A percentile compares a stretch with the other conserved stretches of the same genome.
These are phyloP conservation scores for Umbellularia californica DNA, from an alignment of 164 flowering plant genomes.

Conservation along the genomic window DNA sequence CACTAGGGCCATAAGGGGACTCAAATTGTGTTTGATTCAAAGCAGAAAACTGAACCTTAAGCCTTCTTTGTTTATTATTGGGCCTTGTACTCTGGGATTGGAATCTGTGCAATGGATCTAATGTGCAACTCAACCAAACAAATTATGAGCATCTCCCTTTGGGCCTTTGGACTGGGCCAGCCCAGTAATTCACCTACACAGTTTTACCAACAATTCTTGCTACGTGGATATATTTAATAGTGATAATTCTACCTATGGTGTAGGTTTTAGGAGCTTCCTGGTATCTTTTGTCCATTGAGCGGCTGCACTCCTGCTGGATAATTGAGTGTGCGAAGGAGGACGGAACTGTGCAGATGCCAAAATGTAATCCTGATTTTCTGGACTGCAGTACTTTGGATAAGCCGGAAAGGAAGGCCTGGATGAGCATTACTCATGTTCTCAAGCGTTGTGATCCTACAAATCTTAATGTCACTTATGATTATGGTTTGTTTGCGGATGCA, in stretches of 20 bases:
- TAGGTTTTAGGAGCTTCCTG: slow-evolving; percentile 87
- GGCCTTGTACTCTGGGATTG: too few species aligned
- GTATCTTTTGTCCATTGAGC: slow-evolving; percentile 69
- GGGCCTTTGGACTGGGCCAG: too few species aligned
- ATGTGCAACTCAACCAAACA: too few species aligned
- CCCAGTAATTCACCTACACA: too few species aligned
- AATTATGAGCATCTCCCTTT: too few species aligned
- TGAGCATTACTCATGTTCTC: slow-evolving; percentile 46
- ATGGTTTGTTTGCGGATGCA: slow-evolving; percentile 84
- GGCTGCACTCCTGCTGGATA: slow-evolving; percentile 71
- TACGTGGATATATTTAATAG: too few species aligned
- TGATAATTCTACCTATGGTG: slow-evolving; percentile 2
- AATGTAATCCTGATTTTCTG: slow-evolving; percentile 42
- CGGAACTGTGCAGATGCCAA: slow-evolving; percentile 9
- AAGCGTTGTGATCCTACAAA: slow-evolving; percentile 43
- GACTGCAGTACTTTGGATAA: slow-evolving; percentile 34
- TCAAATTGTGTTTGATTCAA: too few species aligned
- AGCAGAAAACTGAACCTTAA: too few species aligned
- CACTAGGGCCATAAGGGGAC: too few species aligned
- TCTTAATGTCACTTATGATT: slow-evolving; percentile 31
- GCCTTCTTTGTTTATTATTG: too few species aligned
- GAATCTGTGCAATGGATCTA: too few species aligned
- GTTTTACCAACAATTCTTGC: too few species aligned
- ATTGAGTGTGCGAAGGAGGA: slow-evolving; percentile 42
- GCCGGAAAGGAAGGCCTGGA: slow-evolving; percentile 52